Evolutionary conservation across 768 basidiomycete species (phyloP).

Genomic region (Psilocybe cyanescens): DNA sequence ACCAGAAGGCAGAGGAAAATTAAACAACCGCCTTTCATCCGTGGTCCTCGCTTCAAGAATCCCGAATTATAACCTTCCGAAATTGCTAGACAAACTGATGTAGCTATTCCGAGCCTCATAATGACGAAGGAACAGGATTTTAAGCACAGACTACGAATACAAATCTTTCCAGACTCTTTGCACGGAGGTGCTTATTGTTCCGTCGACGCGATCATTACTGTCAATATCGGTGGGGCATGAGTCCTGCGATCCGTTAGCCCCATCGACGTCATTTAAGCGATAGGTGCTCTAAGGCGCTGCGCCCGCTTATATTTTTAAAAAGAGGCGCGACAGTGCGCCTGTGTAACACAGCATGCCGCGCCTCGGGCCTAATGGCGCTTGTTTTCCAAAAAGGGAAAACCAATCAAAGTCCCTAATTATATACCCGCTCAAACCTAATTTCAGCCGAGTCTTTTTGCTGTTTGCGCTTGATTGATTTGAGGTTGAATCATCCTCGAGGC

Average conservation of each 20-base stretch:
- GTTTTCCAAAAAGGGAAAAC: slow-evolving; percentile 4
- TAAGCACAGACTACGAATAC: no score
- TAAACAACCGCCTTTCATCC: neutral
- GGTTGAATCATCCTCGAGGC: neutral
- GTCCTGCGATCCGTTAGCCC: slow-evolving; percentile 11
- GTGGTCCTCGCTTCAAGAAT: neutral
- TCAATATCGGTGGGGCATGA: slow-evolving; percentile 5
- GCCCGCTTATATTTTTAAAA: neutral
- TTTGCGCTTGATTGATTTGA: neutral
- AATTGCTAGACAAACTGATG: neutral
- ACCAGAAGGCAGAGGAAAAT: neutral
- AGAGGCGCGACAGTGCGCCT: slow-evolving; percentile 14
- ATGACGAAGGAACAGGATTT: neutral
- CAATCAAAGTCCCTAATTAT: neutral
- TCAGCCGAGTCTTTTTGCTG: neutral
- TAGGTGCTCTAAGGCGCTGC: slow-evolving; percentile 13
- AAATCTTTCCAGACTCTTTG: no score
- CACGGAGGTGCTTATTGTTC: neutral
- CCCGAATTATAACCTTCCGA: neutral
- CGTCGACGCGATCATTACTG: slow-evolving; percentile 1
- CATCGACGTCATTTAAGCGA: slow-evolving; percentile 17
- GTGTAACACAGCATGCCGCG: slow-evolving; percentile 12
- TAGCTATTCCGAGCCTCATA: neutral
- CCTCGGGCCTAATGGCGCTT: slow-evolving; percentile 16
- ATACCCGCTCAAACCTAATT: slow-evolving; percentile 5